These are phyloP conservation scores for Penicillium italicum DNA, from an alignment of 2,329 filamentous ascomycete genomes.

Conservation along the genomic window DNA sequence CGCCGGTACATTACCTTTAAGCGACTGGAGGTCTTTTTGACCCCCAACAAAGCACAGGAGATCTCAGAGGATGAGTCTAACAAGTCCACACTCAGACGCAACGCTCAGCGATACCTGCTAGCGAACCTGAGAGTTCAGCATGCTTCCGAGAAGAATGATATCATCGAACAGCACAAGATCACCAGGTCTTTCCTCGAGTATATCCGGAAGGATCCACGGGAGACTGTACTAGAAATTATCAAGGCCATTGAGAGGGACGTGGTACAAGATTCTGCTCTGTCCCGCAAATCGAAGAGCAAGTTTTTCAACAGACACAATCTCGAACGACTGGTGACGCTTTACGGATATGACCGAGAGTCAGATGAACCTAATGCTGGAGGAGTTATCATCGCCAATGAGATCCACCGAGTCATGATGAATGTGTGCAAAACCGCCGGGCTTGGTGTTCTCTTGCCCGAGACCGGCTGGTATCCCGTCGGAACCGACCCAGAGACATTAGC, in stretches of 20 bases:
- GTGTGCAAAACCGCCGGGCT: conserved; percentile 70
- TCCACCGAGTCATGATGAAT: conserved; percentile 70
- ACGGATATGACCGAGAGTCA: conserved; percentile 51
- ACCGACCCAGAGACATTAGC: conserved; percentile 57
- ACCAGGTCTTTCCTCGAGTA: conserved; percentile 69
- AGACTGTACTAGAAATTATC: conserved; percentile 71
- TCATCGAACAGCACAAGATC: conserved; percentile 71
- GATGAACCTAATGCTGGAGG: conserved; percentile 46
- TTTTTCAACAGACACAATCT: conserved; percentile 73
- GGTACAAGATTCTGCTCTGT: conserved; percentile 69
- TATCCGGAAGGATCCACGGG: conserved; percentile 72
- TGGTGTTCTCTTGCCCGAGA: conserved; percentile 71
- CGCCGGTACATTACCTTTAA: conserved; percentile 75
- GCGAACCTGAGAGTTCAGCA: conserved; percentile 75
- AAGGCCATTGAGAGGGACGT: conserved; percentile 66
- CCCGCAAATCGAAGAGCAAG: conserved; percentile 69
- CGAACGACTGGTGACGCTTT: conserved; percentile 67
- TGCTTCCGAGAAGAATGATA: conserved; percentile 71
- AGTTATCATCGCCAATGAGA: conserved; percentile 60
- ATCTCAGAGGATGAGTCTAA: conserved; percentile 61
- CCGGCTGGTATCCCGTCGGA: conserved; percentile 78
- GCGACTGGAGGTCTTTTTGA: conserved; percentile 74
- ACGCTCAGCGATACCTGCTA: conserved; percentile 76
- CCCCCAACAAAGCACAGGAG: conserved; percentile 57
- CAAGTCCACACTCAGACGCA: conserved; percentile 76